These are phyloP conservation scores for Ilex paraguariensis DNA, from an alignment of 305 asterid genomes.

Conservation along the genomic window DNA sequence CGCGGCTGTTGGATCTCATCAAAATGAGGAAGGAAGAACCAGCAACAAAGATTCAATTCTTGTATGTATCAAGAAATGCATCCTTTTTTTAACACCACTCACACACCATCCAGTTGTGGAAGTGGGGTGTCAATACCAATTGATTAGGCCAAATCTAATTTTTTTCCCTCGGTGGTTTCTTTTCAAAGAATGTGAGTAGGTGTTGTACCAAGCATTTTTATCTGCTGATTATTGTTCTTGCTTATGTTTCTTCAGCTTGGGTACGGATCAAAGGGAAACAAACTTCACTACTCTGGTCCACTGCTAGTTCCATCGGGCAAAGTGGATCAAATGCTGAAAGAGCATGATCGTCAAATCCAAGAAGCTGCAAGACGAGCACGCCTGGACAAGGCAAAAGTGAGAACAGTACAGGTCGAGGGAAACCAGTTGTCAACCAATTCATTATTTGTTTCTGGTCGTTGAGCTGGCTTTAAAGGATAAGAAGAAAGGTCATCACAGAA, in stretches of 20 bases:
- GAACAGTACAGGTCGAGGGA: slow-evolving; percentile 51
- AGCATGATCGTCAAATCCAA: slow-evolving; percentile 84
- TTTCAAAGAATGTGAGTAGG: no score
- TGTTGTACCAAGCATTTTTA: no score
- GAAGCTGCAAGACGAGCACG: slow-evolving; percentile 89
- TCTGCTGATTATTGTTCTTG: no score
- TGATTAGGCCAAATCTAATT: no score
- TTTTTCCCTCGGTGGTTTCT: no score
- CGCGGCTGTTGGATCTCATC: slow-evolving; percentile 23
- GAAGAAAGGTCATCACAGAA: slow-evolving; percentile 16
- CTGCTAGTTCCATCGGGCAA: slow-evolving; percentile 75
- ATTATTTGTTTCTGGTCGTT: slow-evolving; percentile 65
- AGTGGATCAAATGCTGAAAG: slow-evolving; percentile 85
- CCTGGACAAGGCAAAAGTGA: slow-evolving; percentile 69
- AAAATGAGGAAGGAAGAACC: slow-evolving; percentile 49
- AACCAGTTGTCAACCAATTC: slow-evolving; percentile 54
- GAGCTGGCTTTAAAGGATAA: slow-evolving; percentile 17
- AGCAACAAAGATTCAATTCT: slow-evolving; percentile 52
- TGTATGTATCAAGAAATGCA: slow-evolving; percentile 32
- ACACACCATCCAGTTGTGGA: no score
- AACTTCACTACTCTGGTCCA: slow-evolving; percentile 91
- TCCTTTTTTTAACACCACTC: no score
- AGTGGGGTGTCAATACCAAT: no score
- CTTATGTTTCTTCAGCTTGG: slow-evolving; percentile 38
- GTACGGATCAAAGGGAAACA: slow-evolving; percentile 75